phyloP scores from a whole-genome alignment of 257 asterid genomes.

The Capsicum rhomboideum region DNA sequence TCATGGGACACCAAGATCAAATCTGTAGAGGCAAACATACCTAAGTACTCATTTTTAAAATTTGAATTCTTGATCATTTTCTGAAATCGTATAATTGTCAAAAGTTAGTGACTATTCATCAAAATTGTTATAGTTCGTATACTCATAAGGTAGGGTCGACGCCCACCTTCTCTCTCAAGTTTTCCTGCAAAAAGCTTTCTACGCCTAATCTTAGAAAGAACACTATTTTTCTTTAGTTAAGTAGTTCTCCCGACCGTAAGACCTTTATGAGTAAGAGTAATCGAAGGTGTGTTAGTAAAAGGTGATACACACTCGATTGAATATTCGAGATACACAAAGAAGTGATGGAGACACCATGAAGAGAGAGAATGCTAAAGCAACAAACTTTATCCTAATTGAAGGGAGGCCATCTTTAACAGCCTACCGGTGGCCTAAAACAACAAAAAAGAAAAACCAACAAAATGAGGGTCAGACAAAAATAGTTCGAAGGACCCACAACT shows the following conservation, averaged over 20 bases:
- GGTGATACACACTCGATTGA: background rate
- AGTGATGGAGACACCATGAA: background rate
- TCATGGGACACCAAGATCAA: background rate
- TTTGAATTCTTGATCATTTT: background rate
- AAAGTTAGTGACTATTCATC: no score
- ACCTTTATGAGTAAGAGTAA: no score
- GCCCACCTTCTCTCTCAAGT: no score
- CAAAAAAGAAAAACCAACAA: background rate
- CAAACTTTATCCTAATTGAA: background rate
- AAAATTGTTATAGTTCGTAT: no score
- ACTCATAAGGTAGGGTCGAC: no score
- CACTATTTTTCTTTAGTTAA: no score
- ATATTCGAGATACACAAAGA: background rate
- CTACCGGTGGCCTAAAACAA: background rate
- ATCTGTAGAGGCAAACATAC: background rate
- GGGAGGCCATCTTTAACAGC: background rate
- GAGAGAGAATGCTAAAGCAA: background rate
- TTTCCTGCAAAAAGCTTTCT: no score
- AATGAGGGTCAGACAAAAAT: background rate
- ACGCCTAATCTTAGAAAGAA: no score
- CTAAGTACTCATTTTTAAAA: background rate
- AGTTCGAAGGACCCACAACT: background rate
- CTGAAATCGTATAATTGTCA: no score
- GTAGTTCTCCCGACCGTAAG: no score
- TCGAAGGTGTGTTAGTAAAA: background rate